phyloP scores from a whole-genome alignment of 2,329 filamentous ascomycete genomes.

The Colletotrichum horii region DNA sequence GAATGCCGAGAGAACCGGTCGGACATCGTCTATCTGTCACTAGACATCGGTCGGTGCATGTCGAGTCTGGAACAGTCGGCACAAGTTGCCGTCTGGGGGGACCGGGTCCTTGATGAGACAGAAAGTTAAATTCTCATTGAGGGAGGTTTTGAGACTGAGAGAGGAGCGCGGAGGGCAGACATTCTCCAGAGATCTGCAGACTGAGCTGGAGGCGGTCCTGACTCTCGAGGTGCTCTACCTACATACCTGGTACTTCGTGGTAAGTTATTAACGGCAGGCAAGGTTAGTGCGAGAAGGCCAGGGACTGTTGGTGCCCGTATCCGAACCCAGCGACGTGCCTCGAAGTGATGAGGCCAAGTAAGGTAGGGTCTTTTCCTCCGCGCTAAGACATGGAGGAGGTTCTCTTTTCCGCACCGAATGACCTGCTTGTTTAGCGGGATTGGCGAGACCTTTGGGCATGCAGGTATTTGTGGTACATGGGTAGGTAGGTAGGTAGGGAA shows the following conservation, averaged over 20 bases:
- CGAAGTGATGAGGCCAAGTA: background rate
- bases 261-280: background rate
- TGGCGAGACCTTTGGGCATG: background rate
- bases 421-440: background rate
- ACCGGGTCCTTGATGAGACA: background rate
- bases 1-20: conserved; percentile 6
- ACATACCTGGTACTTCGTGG: background rate
- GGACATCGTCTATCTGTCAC: background rate
- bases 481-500: background rate
- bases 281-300: background rate
- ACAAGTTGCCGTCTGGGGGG: conserved; percentile 4
- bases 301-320: background rate
- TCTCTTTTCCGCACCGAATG: background rate
- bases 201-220: background rate
- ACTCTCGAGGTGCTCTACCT: background rate
- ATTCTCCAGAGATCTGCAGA: background rate
- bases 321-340: background rate
- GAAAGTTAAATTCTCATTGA: background rate
- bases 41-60: background rate
- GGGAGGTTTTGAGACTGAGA: background rate
- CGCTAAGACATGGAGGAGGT: background rate
- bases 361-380: background rate
- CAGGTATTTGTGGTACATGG: background rate
- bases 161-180: background rate
- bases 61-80: conserved; percentile 2